Base-by-base conservation (phyloP, 1,284 basidiomycete species). In the Microbotryomycetes sp. region DNA sequence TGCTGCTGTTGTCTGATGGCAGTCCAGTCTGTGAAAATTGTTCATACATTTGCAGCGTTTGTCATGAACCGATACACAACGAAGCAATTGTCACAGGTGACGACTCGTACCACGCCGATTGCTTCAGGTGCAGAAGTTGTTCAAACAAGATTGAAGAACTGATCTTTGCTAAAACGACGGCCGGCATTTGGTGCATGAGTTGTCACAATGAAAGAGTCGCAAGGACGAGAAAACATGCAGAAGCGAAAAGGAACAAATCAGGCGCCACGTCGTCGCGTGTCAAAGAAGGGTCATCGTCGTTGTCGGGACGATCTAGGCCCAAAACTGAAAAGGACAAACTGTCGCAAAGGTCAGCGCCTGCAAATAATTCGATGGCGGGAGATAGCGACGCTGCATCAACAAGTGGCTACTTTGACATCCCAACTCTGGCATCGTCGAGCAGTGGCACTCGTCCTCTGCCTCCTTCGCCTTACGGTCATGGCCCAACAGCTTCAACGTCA, bases 51-150 rank as follows among this genome's bases (percentile, higher is more conserved):
- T 97, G 92, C 81, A 92, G 87, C 74, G 86, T 94, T 60, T 97
- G 92, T 79, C 85, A 86, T 55, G 83, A 85, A 56, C 89, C 90
- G 47, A 96, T 97, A 71, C 86, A 92, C 58, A 92, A 97, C 78
- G 92, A 97, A 75, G 93, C 93, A 19, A 97, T 97, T 77, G 96
- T 97, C 88, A 94, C 94, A 59, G 92, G 94, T 60, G 92, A 98
- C 77, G 94, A 97, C 76, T 92, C 92, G 1, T 98, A 97, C 73
- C 94, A 98, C 76, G 93, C 94, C 3, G 88, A 93, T 70, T 98
- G 94, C 79, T 98, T 98, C 81, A 93, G 92, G 70, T 98, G 94
- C 79, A 88, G 92, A 71, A 88, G 92, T 45, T 98, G 94, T 80
- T 85, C 86, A 74, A 87, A 88, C 74, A 84, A 90, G 62, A 98